Percentiles rank a stretch among this genome's conserved stretches.
Evolutionary conservation across 768 basidiomycete species (phyloP).

Genomic region (Leccinum arenicola): DNA sequence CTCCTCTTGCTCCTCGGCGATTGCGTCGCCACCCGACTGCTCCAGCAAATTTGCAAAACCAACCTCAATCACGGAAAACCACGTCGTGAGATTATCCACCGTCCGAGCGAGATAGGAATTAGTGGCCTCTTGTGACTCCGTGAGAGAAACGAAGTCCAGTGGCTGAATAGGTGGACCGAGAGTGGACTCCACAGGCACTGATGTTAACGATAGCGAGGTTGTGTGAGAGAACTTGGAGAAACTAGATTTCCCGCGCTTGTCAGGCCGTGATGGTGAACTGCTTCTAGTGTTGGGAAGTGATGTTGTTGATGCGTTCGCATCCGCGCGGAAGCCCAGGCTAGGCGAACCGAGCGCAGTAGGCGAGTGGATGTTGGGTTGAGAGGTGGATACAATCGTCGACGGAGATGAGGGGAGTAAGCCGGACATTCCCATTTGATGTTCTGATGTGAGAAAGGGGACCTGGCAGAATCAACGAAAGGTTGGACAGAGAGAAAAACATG

Average conservation of each 20-base stretch:
- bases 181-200: slow-evolving; percentile 28
- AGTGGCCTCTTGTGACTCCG: slow-evolving; percentile 55
- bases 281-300: slow-evolving; percentile 40
- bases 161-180: slow-evolving; percentile 54
- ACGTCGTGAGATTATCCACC: slow-evolving; percentile 71
- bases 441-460: slow-evolving; percentile 67
- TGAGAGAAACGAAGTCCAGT: slow-evolving; percentile 61
- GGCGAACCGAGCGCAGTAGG: slow-evolving; percentile 38
- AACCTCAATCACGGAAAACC: slow-evolving; percentile 70
- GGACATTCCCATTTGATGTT: slow-evolving; percentile 63
- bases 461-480: slow-evolving; percentile 23
- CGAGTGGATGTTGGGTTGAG: slow-evolving; percentile 36
- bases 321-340: slow-evolving; percentile 22
- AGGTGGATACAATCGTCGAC: slow-evolving; percentile 39
- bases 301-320: slow-evolving; percentile 38
- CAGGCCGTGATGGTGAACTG: slow-evolving; percentile 26
- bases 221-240: slow-evolving; percentile 28
- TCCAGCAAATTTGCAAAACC: slow-evolving; percentile 72
- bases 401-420: slow-evolving; percentile 79
- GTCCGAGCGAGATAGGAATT: slow-evolving; percentile 69
- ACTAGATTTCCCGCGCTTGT: slow-evolving; percentile 21
- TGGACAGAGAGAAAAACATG: background rate
- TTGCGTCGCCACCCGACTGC: slow-evolving; percentile 45
- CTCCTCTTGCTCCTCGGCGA: slow-evolving; percentile 65
- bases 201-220: slow-evolving; percentile 33